A percentile compares a stretch with the other conserved stretches of the same genome.
phyloP scores from a whole-genome alignment of 495 filamentous ascomycete genomes.

The Articulospora tetracladia region DNA sequence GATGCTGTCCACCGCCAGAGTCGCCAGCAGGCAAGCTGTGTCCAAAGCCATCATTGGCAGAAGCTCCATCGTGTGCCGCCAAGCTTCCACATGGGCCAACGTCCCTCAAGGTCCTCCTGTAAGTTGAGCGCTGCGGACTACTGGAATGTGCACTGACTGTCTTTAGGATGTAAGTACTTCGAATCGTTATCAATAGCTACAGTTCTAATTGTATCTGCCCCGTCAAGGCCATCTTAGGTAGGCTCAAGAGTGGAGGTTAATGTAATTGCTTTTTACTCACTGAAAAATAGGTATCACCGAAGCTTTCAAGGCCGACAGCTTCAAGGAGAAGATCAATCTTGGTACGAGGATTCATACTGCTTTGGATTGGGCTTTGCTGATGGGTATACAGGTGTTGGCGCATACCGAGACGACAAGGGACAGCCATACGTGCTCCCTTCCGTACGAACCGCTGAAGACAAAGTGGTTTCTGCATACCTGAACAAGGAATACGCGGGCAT shows the following conservation, averaged over 20 bases:
- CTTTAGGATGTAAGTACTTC: slow-evolving; percentile 54
- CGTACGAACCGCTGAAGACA: slow-evolving; percentile 83
- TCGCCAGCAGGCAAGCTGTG: slow-evolving; percentile 51
- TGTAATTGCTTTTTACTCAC: slow-evolving; percentile 13
- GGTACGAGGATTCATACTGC: slow-evolving; percentile 44
- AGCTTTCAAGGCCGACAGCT: slow-evolving; percentile 94
- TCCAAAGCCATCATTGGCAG: slow-evolving; percentile 42
- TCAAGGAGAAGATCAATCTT: slow-evolving; percentile 94
- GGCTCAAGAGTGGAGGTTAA: slow-evolving; percentile 22
- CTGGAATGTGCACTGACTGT: background rate
- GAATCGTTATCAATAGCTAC: background rate
- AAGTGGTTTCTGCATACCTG: slow-evolving; percentile 66
- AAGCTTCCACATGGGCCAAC: slow-evolving; percentile 80
- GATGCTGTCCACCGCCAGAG: slow-evolving; percentile 57
- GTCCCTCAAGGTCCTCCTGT: slow-evolving; percentile 93
- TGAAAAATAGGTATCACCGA: slow-evolving; percentile 77
- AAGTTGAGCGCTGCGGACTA: slow-evolving; percentile 36
- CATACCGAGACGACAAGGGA: slow-evolving; percentile 89
- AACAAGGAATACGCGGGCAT: slow-evolving; percentile 99
- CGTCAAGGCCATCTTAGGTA: slow-evolving; percentile 72
- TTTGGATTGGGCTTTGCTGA: slow-evolving; percentile 25
- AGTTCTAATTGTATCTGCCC: background rate
- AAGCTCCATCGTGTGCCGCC: slow-evolving; percentile 54
- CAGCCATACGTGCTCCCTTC: slow-evolving; percentile 98
- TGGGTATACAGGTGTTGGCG: slow-evolving; percentile 58